These are phyloP conservation scores for Ananas comosus DNA, from an alignment of 176 grass and related monocot species.

Conservation along the genomic window DNA sequence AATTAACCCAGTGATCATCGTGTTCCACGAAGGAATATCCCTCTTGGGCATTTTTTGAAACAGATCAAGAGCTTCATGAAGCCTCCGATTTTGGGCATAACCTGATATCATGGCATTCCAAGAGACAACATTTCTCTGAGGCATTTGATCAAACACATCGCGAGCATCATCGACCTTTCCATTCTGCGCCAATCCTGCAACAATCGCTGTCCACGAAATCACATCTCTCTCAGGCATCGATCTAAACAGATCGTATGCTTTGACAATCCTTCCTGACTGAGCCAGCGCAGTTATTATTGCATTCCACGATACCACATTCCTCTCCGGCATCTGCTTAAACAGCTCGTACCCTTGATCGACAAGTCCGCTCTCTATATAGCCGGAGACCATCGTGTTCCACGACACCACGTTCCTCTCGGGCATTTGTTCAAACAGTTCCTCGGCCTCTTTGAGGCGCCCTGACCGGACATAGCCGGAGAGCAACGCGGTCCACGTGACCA, in stretches of 20 bases:
- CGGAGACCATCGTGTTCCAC: constrained; percentile 24
- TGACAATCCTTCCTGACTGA: constrained; percentile 4
- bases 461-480: constrained; percentile 19
- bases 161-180: constrained; percentile 5
- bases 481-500: constrained; percentile 28
- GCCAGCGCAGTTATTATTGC: constrained; percentile 11
- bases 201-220: constrained; percentile 25
- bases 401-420: constrained; percentile 17
- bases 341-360: constrained; percentile 8
- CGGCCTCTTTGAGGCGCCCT: constrained; percentile 13
- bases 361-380: constrained; percentile 8
- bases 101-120: constrained; percentile 31
- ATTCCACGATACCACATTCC: constrained; percentile 26
- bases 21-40: constrained; percentile 22
- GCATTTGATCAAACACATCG: constrained; percentile 12
- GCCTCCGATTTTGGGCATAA: constrained; percentile 17
- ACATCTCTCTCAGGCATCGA: constrained; percentile 22
- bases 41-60: constrained; percentile 18
- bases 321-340: constrained; percentile 10
- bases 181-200: constrained; percentile 12
- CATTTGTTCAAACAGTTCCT: constrained; percentile 19
- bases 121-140: constrained; percentile 19
- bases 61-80: constrained; percentile 14
- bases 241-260: constrained; percentile 14
- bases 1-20: constrained; percentile 20